These are phyloP conservation scores for Centaurea solstitialis DNA, from an alignment of 129 eudicot genomes.

Conservation along the genomic window DNA sequence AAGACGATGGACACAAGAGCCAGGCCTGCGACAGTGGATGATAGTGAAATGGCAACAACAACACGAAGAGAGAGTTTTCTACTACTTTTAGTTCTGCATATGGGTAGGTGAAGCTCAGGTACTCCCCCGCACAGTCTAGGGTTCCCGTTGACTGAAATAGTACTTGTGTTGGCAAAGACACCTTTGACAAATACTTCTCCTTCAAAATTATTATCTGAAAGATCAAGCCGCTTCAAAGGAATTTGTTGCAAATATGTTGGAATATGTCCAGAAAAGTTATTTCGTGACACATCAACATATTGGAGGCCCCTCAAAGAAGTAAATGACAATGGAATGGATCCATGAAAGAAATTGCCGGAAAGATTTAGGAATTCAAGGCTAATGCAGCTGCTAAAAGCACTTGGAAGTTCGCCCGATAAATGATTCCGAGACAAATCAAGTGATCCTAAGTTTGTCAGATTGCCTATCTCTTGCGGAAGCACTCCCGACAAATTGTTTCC, in stretches of 20 bases:
- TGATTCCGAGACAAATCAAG: constrained; percentile 20
- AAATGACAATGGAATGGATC: constrained; percentile 1
- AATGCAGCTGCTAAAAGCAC: constrained; percentile 6
- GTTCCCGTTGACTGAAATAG: constrained; percentile 22
- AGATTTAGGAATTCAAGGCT: constrained; percentile 6
- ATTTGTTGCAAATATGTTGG: constrained; percentile 14
- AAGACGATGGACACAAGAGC: not conserved
- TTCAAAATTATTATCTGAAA: constrained; percentile 27
- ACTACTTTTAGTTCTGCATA: constrained; percentile 12
- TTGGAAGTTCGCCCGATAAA: constrained; percentile 28
- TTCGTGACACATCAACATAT: constrained; percentile 18
- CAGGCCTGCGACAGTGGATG: not conserved
- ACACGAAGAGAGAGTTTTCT: not conserved
- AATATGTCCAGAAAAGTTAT: constrained; percentile 24
- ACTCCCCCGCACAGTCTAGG: constrained; percentile 29
- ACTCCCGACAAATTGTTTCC: constrained; percentile 17
- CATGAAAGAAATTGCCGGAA: constrained; percentile 20
- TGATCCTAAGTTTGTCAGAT: not conserved
- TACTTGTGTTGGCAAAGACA: constrained; percentile 12
- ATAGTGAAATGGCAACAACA: constrained; percentile 4
- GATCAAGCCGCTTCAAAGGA: constrained; percentile 2
- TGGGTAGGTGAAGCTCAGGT: constrained; percentile 11
- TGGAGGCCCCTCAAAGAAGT: constrained; percentile 12
- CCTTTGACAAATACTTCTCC: constrained; percentile 26
- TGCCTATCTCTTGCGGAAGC: constrained; percentile 23